These are phyloP conservation scores for Rhizophagus prolifer DNA, from an alignment of 192 early-diverging fungal species.

Conservation along the genomic window DNA sequence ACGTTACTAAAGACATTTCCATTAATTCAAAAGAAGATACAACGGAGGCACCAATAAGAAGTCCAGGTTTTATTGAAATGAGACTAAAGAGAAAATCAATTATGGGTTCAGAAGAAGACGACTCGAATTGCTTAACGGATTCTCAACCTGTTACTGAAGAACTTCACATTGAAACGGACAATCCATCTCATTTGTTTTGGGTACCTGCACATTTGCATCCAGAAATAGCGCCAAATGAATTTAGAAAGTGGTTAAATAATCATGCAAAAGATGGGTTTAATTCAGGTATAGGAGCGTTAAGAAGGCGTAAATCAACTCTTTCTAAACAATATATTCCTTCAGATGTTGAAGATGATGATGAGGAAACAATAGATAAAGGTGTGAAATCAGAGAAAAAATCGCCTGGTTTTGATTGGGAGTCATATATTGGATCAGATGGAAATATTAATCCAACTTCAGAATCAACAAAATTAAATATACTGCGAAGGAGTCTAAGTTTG, in stretches of 20 bases:
- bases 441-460: slow-evolving; percentile 5
- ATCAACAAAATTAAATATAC: slow-evolving; percentile 23
- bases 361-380: not conserved
- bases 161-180: slow-evolving; percentile 40
- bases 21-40: not conserved
- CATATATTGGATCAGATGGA: slow-evolving; percentile 1
- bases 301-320: slow-evolving; percentile 40
- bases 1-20: not conserved
- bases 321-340: slow-evolving; percentile 44
- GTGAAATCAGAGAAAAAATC: not conserved
- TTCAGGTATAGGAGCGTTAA: slow-evolving; percentile 31
- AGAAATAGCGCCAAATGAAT: slow-evolving; percentile 49
- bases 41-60: not conserved
- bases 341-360: slow-evolving; percentile 20
- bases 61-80: not conserved
- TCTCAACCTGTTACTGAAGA: slow-evolving; percentile 26
- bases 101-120: slow-evolving; percentile 16
- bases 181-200: slow-evolving; percentile 48
- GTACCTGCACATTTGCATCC: slow-evolving; percentile 49
- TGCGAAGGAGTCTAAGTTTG: slow-evolving; percentile 24
- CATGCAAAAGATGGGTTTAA: slow-evolving; percentile 38
- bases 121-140: not conserved
- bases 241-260: slow-evolving; percentile 42
- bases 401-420: slow-evolving; percentile 14
- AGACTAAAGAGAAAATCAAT: slow-evolving; percentile 26